Evolutionary conservation across 2,329 filamentous ascomycete genomes (phyloP), one percentile per base, ranked within the genome.

Genomic region (Colletotrichum orbiculare): DNA sequence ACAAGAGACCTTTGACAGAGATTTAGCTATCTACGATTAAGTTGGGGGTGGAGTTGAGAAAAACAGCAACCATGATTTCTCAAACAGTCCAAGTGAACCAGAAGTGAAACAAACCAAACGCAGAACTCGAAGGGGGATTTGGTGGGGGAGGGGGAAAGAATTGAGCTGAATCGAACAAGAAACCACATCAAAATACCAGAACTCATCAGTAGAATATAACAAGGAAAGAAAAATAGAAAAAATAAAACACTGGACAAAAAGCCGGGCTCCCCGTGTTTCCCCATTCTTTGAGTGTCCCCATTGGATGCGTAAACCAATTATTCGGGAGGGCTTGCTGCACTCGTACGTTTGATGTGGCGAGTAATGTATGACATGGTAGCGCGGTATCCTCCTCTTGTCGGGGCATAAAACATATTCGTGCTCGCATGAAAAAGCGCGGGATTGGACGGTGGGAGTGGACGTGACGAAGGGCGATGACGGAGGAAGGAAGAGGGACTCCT

Each of bases 11-110:
- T 15, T 52, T 38, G 59, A 38, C 43, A 61, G 52, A 48, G 52
- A 49, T 64, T 66, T 65, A 65, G 35, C 62, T 65, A 65, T 65
- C 62, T 65, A 65, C 58, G 62, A 65, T 65, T 65, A 65, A 46
- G 58, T 42, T 56, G 37, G 42, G 42, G 46, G 15, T 25, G 9
- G 9, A 6, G 2, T 41, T 33, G 54, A 50, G 34, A 52, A 50
- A 38, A 54, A 41, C 54, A 54, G 11, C 47, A 52, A 52, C 10
- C 15, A 47, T 25, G n/a, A 54, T 39, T 8, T 54, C 38, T 13
- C 7, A 53, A 64, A 17, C 13, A 58, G 8, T 38, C 11, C 9
- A 11, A 33, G 17, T 25, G 11, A n/a, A 25, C 8, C 4, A 35
- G 17, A 56, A 56, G 12, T 8, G 9, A 15, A 47, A 17, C 43